phyloP scores from a whole-genome alignment of 2,329 filamentous ascomycete genomes.

The Epichloe hybrida region DNA sequence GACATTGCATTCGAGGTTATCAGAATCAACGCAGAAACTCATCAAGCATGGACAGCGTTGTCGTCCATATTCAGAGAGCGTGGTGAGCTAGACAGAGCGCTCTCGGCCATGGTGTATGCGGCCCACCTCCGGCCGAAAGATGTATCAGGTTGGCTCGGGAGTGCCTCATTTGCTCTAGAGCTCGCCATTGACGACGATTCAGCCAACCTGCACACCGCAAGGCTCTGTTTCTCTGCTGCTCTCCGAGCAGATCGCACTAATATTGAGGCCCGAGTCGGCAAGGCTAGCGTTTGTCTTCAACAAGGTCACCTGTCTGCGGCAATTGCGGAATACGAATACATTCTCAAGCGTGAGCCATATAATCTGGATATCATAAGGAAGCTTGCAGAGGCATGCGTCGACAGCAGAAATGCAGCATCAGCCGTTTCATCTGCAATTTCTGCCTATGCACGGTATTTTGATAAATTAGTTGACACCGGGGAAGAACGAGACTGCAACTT shows the following conservation, averaged over 20 bases:
- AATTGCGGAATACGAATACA: slow-evolving; percentile 41
- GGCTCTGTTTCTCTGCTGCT: slow-evolving; percentile 46
- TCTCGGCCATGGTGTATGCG: slow-evolving; percentile 47
- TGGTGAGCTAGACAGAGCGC: slow-evolving; percentile 40
- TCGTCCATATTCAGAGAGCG: slow-evolving; percentile 48
- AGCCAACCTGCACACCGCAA: slow-evolving; percentile 37
- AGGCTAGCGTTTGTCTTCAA: slow-evolving; percentile 44
- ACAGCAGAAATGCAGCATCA: slow-evolving; percentile 32
- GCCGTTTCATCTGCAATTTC: slow-evolving; percentile 27
- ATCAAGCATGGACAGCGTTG: slow-evolving; percentile 50
- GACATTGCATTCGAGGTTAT: slow-evolving; percentile 49
- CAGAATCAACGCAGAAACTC: slow-evolving; percentile 53
- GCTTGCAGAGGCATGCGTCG: slow-evolving; percentile 42
- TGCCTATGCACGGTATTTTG: slow-evolving; percentile 35
- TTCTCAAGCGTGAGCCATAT: slow-evolving; percentile 36
- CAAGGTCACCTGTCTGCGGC: slow-evolving; percentile 40
- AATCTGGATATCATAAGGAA: slow-evolving; percentile 42
- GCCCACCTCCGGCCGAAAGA: slow-evolving; percentile 50
- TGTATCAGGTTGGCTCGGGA: slow-evolving; percentile 43
- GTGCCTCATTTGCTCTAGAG: slow-evolving; percentile 43
- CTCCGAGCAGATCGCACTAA: slow-evolving; percentile 44
- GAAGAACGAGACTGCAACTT: slow-evolving; percentile 24
- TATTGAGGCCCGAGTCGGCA: slow-evolving; percentile 43
- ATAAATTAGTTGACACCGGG: slow-evolving; percentile 23
- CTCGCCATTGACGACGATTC: slow-evolving; percentile 33